A percentile compares a stretch with the other conserved stretches of the same genome.
phyloP scores from a whole-genome alignment of 2,329 filamentous ascomycete species.

The Hypoxylon sp. region DNA sequence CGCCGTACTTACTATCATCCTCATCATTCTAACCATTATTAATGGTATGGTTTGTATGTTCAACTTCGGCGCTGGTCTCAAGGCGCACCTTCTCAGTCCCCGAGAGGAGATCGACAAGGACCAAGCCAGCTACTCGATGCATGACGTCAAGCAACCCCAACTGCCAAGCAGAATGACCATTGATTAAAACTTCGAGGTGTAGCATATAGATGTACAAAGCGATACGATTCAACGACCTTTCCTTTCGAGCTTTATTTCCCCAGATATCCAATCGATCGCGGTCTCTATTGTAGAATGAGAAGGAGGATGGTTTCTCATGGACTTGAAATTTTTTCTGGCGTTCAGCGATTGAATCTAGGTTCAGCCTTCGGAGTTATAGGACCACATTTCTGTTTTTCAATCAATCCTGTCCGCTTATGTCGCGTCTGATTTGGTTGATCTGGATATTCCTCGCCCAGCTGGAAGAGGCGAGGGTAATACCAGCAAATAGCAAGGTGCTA shows the following conservation, averaged over 20 bases:
- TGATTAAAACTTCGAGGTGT: conserved; percentile 60
- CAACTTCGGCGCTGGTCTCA: conserved; percentile 93
- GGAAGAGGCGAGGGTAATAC: conserved; percentile 11
- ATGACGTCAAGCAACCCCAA: conserved; percentile 69
- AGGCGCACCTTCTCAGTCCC: conserved; percentile 79
- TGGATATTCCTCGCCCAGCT: conserved; percentile 25
- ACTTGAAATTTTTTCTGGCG: conserved; percentile 34
- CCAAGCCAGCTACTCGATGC: conserved; percentile 68
- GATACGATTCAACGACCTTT: conserved; percentile 52
- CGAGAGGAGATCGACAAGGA: conserved; percentile 67
- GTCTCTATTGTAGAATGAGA: conserved; percentile 35
- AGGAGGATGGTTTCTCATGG: conserved; percentile 31
- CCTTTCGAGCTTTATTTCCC: conserved; percentile 43
- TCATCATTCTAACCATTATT: conserved; percentile 89
- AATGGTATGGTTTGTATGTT: conserved; percentile 89
- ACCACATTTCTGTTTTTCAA: conserved; percentile 16
- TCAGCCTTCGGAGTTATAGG: conserved; percentile 36
- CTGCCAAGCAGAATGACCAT: conserved; percentile 73
- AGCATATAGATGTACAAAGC: conserved; percentile 52
- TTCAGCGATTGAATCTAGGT: conserved; percentile 36
- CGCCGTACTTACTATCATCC: conserved; percentile 89
- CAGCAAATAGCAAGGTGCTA: conserved; percentile 9
- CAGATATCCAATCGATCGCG: conserved; percentile 49
- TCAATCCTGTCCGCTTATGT: neutral
- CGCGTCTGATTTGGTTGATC: conserved; percentile 12